These are phyloP conservation scores for Zychaea mexicana DNA, from an alignment of 371 early-diverging fungal genomes.

Conservation along the genomic window DNA sequence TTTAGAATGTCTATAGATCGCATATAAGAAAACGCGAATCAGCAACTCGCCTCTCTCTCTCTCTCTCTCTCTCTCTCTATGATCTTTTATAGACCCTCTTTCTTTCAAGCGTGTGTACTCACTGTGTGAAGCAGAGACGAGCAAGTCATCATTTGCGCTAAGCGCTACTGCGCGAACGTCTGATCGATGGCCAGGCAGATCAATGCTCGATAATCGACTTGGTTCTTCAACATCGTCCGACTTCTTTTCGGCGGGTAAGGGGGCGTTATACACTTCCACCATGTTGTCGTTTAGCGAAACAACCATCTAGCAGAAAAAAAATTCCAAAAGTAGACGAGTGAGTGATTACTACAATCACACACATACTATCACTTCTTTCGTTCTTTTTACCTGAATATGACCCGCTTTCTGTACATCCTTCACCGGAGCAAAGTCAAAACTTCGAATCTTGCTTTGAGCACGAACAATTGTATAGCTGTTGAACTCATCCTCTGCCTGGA, in stretches of 20 bases:
- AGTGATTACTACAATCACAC: too few species aligned
- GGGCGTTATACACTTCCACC: constrained; percentile 67
- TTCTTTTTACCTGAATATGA: constrained; percentile 38
- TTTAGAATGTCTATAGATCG: constrained; percentile 63
- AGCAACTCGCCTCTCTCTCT: too few species aligned
- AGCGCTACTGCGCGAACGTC: constrained; percentile 88
- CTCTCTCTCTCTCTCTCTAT: too few species aligned
- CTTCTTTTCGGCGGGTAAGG: constrained; percentile 51
- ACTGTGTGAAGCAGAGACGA: constrained; percentile 83
- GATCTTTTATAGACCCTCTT: constrained; percentile 81
- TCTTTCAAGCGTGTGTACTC: constrained; percentile 31
- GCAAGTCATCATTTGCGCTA: constrained; percentile 83
- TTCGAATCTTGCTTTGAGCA: constrained; percentile 71
- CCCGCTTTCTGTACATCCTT: constrained; percentile 59
- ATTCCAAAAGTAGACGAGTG: too few species aligned
- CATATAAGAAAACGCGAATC: too few species aligned
- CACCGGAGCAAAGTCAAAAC: constrained; percentile 73
- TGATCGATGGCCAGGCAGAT: constrained; percentile 87
- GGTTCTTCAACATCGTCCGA: constrained; percentile 54
- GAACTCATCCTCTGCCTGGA: constrained; percentile 74
- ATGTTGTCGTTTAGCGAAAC: constrained; percentile 74
- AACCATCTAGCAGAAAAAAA: constrained; percentile 27
- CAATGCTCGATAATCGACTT: constrained; percentile 64
- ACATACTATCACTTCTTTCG: too few species aligned
- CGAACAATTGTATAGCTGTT: constrained; percentile 65